These are phyloP conservation scores for Brassica balearica DNA, from an alignment of 441 rosid genomes.

Conservation along the genomic window DNA sequence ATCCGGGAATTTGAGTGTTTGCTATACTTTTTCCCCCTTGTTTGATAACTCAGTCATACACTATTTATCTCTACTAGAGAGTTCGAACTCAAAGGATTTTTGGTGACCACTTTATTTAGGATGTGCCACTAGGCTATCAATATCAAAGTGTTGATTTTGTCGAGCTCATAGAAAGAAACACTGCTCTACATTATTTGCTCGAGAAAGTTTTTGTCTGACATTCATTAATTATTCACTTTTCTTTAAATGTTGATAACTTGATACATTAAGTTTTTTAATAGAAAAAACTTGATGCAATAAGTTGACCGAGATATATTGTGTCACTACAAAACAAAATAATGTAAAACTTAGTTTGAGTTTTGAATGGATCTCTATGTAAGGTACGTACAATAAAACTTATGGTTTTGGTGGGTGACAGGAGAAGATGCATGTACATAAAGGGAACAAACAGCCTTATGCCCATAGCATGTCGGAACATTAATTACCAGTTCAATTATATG, in stretches of 20 bases:
- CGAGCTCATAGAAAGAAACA: background rate
- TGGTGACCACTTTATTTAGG: background rate
- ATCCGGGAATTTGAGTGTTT: background rate
- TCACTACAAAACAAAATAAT: background rate
- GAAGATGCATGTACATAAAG: constrained; percentile 30
- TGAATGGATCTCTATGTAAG: background rate
- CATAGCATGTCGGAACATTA: constrained; percentile 38
- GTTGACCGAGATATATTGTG: background rate
- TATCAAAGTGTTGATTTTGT: background rate
- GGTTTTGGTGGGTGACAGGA: constrained; percentile 27
- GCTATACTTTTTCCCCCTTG: background rate
- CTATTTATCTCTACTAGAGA: background rate
- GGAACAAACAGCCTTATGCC: constrained; percentile 27
- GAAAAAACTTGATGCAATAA: background rate
- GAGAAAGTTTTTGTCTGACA: constrained; percentile 9
- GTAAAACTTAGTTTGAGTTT: background rate
- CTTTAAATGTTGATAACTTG: background rate
- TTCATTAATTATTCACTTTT: background rate
- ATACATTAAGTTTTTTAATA: background rate
- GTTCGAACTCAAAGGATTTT: background rate
- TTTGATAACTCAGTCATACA: background rate
- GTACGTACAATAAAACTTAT: background rate
- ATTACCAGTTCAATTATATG: constrained; percentile 10
- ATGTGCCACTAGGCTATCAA: background rate
- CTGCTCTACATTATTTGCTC: background rate